A percentile compares a stretch with the other conserved stretches of the same genome.
These are phyloP conservation scores for Pseudogymnoascus sp. DNA, from an alignment of 2,329 filamentous ascomycete genomes.

Conservation along the genomic window DNA sequence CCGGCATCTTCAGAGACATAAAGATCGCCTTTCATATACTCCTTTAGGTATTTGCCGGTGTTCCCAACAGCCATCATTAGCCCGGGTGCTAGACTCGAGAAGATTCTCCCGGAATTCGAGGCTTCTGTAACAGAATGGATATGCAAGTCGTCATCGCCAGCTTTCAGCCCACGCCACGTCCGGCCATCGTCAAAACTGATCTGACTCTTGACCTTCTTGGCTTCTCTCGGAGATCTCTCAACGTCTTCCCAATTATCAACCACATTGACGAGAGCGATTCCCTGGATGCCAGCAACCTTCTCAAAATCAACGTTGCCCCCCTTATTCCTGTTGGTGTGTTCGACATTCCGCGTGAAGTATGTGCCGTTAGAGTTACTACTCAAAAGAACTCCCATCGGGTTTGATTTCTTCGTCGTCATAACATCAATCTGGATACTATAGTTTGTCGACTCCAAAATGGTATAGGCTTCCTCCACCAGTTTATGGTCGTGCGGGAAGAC, in stretches of 20 bases:
- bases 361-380: conserved; percentile 97
- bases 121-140: conserved; percentile 87
- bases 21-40: conserved; percentile 66
- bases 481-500: conserved; percentile 78
- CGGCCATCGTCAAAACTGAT: conserved; percentile 96
- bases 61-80: conserved; percentile 93
- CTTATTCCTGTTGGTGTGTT: conserved; percentile 79
- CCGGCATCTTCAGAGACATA: conserved; percentile 91
- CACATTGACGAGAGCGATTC: conserved; percentile 81
- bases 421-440: conserved; percentile 98
- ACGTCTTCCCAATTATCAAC: conserved; percentile 81
- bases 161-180: conserved; percentile 67
- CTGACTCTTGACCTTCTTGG: conserved; percentile 65
- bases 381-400: conserved; percentile 78
- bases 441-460: conserved; percentile 88
- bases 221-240: conserved; percentile 38
- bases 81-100: conserved; percentile 87
- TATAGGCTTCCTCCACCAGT: conserved; percentile 79
- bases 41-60: conserved; percentile 63
- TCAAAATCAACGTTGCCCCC: conserved; percentile 86
- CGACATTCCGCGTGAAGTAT: conserved; percentile 85
- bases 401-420: conserved; percentile 56
- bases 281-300: conserved; percentile 84
- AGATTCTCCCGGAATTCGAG: conserved; percentile 75
- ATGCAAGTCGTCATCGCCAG: conserved; percentile 61